A percentile compares a stretch with the other conserved stretches of the same genome.
Evolutionary conservation across 1,284 basidiomycete species (phyloP).

Genomic region (Ustanciosporium gigantosporum): DNA sequence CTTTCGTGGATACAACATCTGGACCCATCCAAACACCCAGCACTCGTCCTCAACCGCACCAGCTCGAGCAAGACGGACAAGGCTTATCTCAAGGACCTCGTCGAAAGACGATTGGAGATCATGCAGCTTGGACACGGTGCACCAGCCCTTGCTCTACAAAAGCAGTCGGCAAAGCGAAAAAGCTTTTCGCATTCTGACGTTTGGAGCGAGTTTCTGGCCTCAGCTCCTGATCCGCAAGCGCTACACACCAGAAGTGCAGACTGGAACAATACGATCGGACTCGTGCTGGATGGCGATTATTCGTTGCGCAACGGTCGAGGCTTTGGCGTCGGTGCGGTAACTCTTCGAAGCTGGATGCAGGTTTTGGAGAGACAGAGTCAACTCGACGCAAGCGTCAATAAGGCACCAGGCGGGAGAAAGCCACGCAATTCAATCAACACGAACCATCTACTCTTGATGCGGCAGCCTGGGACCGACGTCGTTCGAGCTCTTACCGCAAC

Average conservation of each 20-base stretch:
- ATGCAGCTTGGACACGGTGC: slow-evolving; percentile 31
- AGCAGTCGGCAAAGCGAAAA: slow-evolving; percentile 1
- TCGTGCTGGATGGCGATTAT: slow-evolving; percentile 47
- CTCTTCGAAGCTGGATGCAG: slow-evolving; percentile 17
- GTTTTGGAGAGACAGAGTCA: slow-evolving; percentile 14
- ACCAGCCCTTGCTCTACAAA: neutral
- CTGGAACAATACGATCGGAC: slow-evolving; percentile 37
- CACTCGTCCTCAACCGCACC: slow-evolving; percentile 18
- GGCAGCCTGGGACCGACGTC: slow-evolving; percentile 21
- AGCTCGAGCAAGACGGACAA: slow-evolving; percentile 14
- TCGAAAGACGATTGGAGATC: slow-evolving; percentile 27
- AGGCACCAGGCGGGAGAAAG: slow-evolving; percentile 7
- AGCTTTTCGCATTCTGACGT: neutral
- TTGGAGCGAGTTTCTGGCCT: slow-evolving; percentile 8
- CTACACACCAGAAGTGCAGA: slow-evolving; percentile 17
- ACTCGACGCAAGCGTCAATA: slow-evolving; percentile 1
- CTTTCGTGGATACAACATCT: slow-evolving; percentile 28
- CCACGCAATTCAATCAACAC: slow-evolving; percentile 24
- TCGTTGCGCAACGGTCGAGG: slow-evolving; percentile 40
- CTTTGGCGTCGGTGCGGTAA: slow-evolving; percentile 26
- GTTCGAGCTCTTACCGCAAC: slow-evolving; percentile 25
- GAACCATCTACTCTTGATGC: slow-evolving; percentile 19
- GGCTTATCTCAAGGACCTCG: slow-evolving; percentile 16
- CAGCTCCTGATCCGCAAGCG: slow-evolving; percentile 15
- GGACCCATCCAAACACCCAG: slow-evolving; percentile 21